A percentile compares a stretch with the other conserved stretches of the same genome.
These are phyloP conservation scores for Chloris gayana DNA, from an alignment of 176 grass and related monocot genomes.

Conservation along the genomic window DNA sequence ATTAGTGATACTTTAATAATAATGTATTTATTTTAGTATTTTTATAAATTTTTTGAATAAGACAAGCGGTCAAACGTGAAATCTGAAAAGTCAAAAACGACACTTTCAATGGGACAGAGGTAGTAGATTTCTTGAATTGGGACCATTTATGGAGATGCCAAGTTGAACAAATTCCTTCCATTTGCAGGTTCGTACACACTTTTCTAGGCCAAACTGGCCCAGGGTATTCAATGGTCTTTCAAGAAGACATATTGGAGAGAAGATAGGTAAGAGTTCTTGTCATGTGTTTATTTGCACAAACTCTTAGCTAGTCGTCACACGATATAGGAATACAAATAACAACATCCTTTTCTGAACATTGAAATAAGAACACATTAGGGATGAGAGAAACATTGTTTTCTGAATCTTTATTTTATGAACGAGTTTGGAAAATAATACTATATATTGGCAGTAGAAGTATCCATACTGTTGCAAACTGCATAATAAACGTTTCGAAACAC, in stretches of 20 bases:
- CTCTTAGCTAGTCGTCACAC: background rate
- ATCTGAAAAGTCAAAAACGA: too few relatives aligned
- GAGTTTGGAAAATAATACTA: background rate
- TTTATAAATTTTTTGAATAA: too few relatives aligned
- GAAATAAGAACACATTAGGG: background rate
- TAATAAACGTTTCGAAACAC: background rate
- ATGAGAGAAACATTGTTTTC: background rate
- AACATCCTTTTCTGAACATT: background rate
- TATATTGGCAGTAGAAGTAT: background rate
- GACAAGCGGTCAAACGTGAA: too few relatives aligned
- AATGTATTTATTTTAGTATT: too few relatives aligned
- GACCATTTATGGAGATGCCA: background rate
- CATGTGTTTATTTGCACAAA: background rate
- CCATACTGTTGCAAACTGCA: background rate
- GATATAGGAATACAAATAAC: background rate
- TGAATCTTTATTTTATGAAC: background rate
- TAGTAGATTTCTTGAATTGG: background rate
- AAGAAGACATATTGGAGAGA: conserved; percentile 57
- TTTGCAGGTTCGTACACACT: conserved; percentile 61
- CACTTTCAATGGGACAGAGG: too few relatives aligned
- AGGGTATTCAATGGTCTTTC: conserved; percentile 61
- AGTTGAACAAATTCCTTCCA: background rate
- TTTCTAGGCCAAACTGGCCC: conserved; percentile 70
- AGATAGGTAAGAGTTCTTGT: conserved; percentile 53
- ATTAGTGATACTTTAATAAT: too few relatives aligned